Evolutionary conservation across 495 filamentous ascomycete species (phyloP).

Genomic region (Rusavskia elegans): DNA sequence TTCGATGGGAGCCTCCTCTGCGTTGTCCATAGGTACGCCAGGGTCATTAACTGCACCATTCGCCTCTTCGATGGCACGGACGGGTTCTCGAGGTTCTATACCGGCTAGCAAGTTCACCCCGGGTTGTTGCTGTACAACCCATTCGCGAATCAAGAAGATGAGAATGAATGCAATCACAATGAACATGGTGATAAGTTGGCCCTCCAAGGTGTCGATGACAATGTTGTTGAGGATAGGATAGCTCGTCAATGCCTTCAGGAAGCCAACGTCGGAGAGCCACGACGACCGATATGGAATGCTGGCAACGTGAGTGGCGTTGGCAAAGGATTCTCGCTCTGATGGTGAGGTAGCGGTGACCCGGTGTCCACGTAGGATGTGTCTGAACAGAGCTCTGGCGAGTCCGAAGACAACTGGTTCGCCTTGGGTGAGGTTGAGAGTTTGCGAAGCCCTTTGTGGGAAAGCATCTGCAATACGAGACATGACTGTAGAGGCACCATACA

Average conservation of each 20-base stretch:
- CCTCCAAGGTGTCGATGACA: conserved; percentile 74
- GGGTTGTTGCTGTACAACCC: conserved; percentile 95
- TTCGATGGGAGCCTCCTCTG: not conserved
- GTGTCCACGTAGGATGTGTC: not conserved
- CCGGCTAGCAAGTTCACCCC: conserved; percentile 36
- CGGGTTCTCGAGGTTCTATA: conserved; percentile 20
- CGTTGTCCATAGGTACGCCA: not conserved
- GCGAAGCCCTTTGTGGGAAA: conserved; percentile 18
- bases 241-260: conserved; percentile 58
- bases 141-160: conserved; percentile 90
- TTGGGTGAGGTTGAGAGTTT: conserved; percentile 26
- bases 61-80: conserved; percentile 15
- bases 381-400: conserved; percentile 25
- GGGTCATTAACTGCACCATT: not conserved
- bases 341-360: not conserved
- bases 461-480: conserved; percentile 15
- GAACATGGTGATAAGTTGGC: conserved; percentile 78
- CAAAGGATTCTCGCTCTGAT: conserved; percentile 1
- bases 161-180: conserved; percentile 88
- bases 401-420: conserved; percentile 34
- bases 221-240: conserved; percentile 59
- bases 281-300: conserved; percentile 17
- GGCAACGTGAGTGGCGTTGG: not conserved
- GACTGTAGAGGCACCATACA: conserved; percentile 15
- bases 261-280: conserved; percentile 54